A percentile compares a stretch with the other conserved stretches of the same genome.
Conservation (phyloP, 768 basidiomycete species). For the Xerocomellus amylosporus region DNA sequence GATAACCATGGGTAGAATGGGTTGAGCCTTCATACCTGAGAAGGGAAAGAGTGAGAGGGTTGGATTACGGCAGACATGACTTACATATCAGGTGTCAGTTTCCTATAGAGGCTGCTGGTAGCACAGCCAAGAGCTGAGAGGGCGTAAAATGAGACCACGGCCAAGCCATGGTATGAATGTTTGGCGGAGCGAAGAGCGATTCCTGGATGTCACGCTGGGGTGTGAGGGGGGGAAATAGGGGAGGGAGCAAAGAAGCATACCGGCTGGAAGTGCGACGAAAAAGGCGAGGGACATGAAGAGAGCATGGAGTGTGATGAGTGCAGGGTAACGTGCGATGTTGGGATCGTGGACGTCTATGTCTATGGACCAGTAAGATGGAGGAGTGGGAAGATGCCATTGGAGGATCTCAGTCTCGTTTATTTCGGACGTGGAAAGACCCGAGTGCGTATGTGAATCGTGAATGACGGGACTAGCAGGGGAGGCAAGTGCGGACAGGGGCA, state of each 20-base stretch:
- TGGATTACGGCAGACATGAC: conserved; percentile 29
- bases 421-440: conserved; percentile 48
- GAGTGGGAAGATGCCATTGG: conserved; percentile 62
- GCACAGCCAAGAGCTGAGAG: conserved; percentile 63
- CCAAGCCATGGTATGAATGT: conserved; percentile 59
- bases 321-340: conserved; percentile 51
- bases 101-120: conserved; percentile 67
- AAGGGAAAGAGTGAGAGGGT: conserved; percentile 12
- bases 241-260: conserved; percentile 41
- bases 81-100: conserved; percentile 81
- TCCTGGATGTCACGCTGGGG: conserved; percentile 40
- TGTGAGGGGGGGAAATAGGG: not conserved
- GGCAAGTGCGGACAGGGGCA: conserved; percentile 18
- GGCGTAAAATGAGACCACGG: conserved; percentile 60
- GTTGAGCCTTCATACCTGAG: conserved; percentile 64
- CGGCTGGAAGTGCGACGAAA: conserved; percentile 76
- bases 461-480: conserved; percentile 7
- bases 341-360: conserved; percentile 60
- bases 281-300: conserved; percentile 75
- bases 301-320: conserved; percentile 72
- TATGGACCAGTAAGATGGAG: conserved; percentile 79
- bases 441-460: conserved; percentile 41
- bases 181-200: conserved; percentile 78
- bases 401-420: conserved; percentile 79
- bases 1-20: conserved; percentile 66